Evolutionary conservation across 1,139 yeast species (phyloP).

Genomic region (Blastobotrys buckinghamii): DNA sequence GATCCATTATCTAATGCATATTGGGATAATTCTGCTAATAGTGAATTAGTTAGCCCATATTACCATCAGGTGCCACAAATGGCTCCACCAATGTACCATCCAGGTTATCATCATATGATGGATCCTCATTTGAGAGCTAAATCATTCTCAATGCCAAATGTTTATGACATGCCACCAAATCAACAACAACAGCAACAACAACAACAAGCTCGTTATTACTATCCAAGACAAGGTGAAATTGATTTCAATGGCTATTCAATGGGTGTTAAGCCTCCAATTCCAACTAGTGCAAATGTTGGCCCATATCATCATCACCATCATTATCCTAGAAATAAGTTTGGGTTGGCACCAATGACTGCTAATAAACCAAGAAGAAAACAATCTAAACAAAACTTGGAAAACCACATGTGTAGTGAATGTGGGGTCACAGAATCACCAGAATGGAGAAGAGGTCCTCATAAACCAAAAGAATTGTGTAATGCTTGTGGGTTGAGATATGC

Average conservation of each 20-base stretch:
- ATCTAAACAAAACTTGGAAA: conserved; percentile 13
- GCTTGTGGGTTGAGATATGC: conserved; percentile 60
- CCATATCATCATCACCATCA: conserved; percentile 9
- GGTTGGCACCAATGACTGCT: conserved; percentile 11
- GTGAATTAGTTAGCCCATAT: conserved; percentile 23
- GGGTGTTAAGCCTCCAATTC: background rate
- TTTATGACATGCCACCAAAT: conserved; percentile 13
- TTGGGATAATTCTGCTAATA: conserved; percentile 24
- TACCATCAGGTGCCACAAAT: conserved; percentile 12
- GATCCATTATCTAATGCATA: conserved; percentile 17
- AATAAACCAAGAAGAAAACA: conserved; percentile 13
- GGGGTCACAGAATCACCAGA: conserved; percentile 65
- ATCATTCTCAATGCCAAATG: conserved; percentile 22
- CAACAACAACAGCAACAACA: background rate
- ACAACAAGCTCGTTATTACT: conserved; percentile 8
- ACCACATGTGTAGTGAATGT: conserved; percentile 36
- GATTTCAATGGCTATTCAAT: conserved; percentile 23
- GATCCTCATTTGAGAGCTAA: conserved; percentile 18
- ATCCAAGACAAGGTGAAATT: conserved; percentile 13
- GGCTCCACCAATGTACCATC: conserved; percentile 10
- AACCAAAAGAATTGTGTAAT: conserved; percentile 57
- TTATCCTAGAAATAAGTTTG: conserved; percentile 8
- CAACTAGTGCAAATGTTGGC: background rate
- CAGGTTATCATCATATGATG: conserved; percentile 10
- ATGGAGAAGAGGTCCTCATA: conserved; percentile 64